Evolutionary conservation across 1,139 yeast species (phyloP).

Genomic region (Entelexis paramagnoliae): DNA sequence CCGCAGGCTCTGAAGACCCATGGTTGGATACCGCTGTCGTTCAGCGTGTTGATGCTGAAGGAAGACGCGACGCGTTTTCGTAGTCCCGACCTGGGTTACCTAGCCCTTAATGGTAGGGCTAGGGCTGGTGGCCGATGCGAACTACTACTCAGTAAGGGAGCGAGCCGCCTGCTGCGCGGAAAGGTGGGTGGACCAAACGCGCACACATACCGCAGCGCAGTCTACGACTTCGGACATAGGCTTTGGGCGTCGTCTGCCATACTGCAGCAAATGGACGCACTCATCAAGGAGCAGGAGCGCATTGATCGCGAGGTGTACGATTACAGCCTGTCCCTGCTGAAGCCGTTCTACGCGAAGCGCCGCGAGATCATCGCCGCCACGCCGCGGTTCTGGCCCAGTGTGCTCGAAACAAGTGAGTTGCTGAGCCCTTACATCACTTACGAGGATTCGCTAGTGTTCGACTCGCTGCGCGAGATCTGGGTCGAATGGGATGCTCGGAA

Average conservation of each 20-base stretch:
- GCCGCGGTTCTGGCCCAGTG: slow-evolving; percentile 36
- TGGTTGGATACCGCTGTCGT: background rate
- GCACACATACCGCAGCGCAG: too few species aligned
- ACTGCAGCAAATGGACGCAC: slow-evolving; percentile 14
- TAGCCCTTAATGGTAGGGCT: background rate
- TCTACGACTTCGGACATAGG: too few species aligned
- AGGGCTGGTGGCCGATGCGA: too few species aligned
- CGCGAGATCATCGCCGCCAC: slow-evolving; percentile 27
- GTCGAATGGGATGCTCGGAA: slow-evolving; percentile 29
- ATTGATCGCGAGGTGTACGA: slow-evolving; percentile 29
- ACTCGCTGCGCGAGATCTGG: slow-evolving; percentile 27
- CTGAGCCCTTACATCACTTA: slow-evolving; percentile 29
- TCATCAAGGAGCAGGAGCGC: slow-evolving; percentile 43
- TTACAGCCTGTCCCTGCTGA: slow-evolving; percentile 27
- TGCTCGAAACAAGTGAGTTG: slow-evolving; percentile 28
- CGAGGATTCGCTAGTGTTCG: slow-evolving; percentile 31
- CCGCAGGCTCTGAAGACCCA: slow-evolving; percentile 36
- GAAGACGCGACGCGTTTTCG: slow-evolving; percentile 2
- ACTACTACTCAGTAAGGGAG: too few species aligned
- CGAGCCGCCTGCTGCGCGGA: too few species aligned
- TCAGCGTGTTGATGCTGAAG: background rate
- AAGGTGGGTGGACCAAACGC: too few species aligned
- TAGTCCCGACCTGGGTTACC: background rate
- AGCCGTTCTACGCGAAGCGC: slow-evolving; percentile 32
- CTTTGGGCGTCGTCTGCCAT: background rate